phyloP scores from a whole-genome alignment of 768 basidiomycete genomes.

The Calocybe cyanea region DNA sequence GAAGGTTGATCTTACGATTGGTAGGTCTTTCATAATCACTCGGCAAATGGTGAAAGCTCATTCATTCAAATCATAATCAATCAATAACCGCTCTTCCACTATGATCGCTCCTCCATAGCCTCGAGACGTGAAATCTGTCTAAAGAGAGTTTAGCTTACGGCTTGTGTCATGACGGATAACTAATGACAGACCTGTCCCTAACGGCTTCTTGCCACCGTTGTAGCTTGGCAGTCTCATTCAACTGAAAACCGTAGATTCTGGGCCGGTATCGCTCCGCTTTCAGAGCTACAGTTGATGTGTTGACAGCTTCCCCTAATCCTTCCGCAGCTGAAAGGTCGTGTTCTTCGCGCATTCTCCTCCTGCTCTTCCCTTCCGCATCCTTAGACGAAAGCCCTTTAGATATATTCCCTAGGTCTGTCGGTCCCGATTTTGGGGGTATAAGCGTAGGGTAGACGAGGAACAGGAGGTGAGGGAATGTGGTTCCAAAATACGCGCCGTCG shows the following conservation, averaged over 20 bases:
- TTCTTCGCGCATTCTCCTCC: conserved; percentile 43
- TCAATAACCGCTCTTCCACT: no score
- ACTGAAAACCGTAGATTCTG: conserved; percentile 94
- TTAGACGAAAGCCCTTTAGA: conserved; percentile 10
- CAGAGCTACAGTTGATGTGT: conserved; percentile 76
- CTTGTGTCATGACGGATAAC: not conserved
- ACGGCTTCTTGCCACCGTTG: conserved; percentile 96
- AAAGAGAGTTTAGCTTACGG: not conserved
- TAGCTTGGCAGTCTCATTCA: conserved; percentile 89
- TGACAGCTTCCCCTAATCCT: conserved; percentile 57
- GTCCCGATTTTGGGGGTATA: conserved; percentile 76
- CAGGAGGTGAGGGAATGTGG: conserved; percentile 94
- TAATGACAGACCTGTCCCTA: conserved; percentile 66
- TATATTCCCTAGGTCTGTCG: conserved; percentile 28
- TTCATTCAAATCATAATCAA: no score
- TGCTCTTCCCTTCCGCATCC: conserved; percentile 28
- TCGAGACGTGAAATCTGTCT: conserved; percentile 4
- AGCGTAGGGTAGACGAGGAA: conserved; percentile 96
- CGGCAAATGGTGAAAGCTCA: no score
- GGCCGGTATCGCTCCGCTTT: conserved; percentile 93
- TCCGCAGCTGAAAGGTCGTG: conserved; percentile 53
- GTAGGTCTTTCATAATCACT: no score
- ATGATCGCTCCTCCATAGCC: conserved; percentile 1
- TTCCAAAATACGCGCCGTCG: conserved; percentile 98
- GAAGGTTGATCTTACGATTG: no score